Percentiles rank a stretch among this genome's conserved stretches.
phyloP scores from a whole-genome alignment of 805 yeast species.

The Spathaspora hagerdaliae region DNA sequence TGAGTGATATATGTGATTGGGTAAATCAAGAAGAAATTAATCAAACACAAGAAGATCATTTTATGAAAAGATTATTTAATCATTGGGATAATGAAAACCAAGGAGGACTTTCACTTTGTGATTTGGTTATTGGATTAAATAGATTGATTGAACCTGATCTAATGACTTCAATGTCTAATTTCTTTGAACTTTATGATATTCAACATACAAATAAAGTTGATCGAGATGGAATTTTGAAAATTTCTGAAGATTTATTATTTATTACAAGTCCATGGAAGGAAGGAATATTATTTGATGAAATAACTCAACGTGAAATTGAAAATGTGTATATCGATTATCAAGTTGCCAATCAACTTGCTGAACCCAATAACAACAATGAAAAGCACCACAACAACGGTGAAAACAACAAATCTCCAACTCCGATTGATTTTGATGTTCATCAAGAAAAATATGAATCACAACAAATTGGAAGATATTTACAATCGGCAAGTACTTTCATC shows the following conservation, averaged over 20 bases:
- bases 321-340: slow-evolving; percentile 44
- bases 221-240: slow-evolving; percentile 73
- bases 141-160: slow-evolving; percentile 66
- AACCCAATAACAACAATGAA: not conserved
- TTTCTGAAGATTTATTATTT: slow-evolving; percentile 82
- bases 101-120: slow-evolving; percentile 60
- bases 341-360: not conserved
- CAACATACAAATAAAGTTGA: slow-evolving; percentile 58
- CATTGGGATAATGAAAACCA: slow-evolving; percentile 63
- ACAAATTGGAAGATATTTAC: slow-evolving; percentile 75
- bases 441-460: slow-evolving; percentile 56
- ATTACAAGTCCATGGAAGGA: slow-evolving; percentile 86
- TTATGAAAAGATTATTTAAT: slow-evolving; percentile 56
- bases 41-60: slow-evolving; percentile 12
- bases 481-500: slow-evolving; percentile 83
- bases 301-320: slow-evolving; percentile 62
- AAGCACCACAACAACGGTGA: slow-evolving; percentile 22
- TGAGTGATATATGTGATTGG: slow-evolving; percentile 83
- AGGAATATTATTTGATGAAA: slow-evolving; percentile 57
- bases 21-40: slow-evolving; percentile 19
- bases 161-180: slow-evolving; percentile 73
- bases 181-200: slow-evolving; percentile 71
- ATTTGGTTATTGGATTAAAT: slow-evolving; percentile 71
- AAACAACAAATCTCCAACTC: slow-evolving; percentile 24
- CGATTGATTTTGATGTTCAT: slow-evolving; percentile 59